Evolutionary conservation across 2,329 filamentous ascomycete genomes (phyloP), one percentile per base, ranked within the genome.

Genomic region (Sarocladium strictum): DNA sequence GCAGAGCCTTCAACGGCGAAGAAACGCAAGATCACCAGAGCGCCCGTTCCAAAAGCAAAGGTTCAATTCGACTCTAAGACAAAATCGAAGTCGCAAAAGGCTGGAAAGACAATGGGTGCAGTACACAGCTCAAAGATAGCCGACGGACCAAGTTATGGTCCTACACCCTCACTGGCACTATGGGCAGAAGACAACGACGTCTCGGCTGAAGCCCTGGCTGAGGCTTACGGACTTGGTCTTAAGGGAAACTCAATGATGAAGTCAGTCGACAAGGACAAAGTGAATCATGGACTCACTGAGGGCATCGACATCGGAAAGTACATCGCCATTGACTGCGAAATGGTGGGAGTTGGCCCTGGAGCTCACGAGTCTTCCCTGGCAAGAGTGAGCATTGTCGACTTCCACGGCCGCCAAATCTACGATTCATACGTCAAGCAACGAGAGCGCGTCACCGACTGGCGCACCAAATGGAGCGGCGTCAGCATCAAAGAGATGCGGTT

Each of bases 261-360:
- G 26, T 68, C 70, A 15, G 68, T 75, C 11, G 68, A 67, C 23
- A 69, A 77, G 37, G 76, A 78, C 51, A 78, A 76, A 43, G 73
- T 85, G 58, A 89, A 90, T 64, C 79, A 82, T 43, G 87, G 87
- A 1, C 73, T 84, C 3, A 78, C 81, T 1, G 69, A 74, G 23
- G 81, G 78, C 5, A 72, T 87, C 33, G 82, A 90, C 53, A 74
- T 92, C 19, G 94, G 93, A 53, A 96, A 94, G 77, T 99, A 96
- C 68, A 74, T 99, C 40, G 88, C 89, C 19, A 83, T 99, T 47
- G 94, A 99, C 74, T 99, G 94, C 70, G 94, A 99, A 73, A 99
- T 99, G 94, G 94, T 99, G 24, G 94, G 93, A 49, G 83, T 95
- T 12, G 89, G 87, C 0, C 81, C 82, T 1, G 83, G 83, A 52